Evolutionary conservation across 2,329 filamentous ascomycete genomes (phyloP).

Genomic region (Celoporthe dispersa): DNA sequence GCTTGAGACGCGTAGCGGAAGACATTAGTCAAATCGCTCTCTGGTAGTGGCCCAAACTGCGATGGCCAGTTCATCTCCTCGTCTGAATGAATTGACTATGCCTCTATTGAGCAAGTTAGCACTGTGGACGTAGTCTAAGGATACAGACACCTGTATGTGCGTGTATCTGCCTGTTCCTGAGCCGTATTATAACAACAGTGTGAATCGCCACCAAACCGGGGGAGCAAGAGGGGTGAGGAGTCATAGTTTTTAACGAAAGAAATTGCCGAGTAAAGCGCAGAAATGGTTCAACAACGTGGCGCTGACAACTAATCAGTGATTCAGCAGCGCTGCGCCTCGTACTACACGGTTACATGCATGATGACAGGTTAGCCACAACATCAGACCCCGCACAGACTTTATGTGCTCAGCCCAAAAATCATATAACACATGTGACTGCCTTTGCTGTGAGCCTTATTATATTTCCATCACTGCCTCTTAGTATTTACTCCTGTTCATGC

Average conservation of each 20-base stretch:
- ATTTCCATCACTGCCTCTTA: background rate
- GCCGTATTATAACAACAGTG: background rate
- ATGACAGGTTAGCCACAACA: no score
- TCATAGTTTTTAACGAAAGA: background rate
- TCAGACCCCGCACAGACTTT: no score
- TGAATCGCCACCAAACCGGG: background rate
- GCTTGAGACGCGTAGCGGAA: background rate
- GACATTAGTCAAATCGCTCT: background rate
- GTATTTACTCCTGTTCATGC: background rate
- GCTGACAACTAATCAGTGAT: background rate
- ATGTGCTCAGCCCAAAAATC: background rate
- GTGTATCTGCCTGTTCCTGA: background rate
- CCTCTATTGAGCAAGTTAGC: background rate
- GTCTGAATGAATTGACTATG: background rate
- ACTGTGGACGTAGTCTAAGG: background rate
- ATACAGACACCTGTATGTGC: background rate
- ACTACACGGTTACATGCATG: no score
- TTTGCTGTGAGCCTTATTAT: background rate
- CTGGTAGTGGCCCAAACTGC: background rate
- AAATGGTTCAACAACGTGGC: no score
- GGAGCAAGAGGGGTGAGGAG: background rate
- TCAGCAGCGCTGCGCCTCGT: no score
- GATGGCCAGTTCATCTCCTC: background rate
- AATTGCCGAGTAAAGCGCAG: no score
- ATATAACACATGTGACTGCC: no score